A percentile compares a stretch with the other conserved stretches of the same genome.
Conservation (phyloP, 495 filamentous ascomycete species). For the Penicillium cosmopolitanum region DNA sequence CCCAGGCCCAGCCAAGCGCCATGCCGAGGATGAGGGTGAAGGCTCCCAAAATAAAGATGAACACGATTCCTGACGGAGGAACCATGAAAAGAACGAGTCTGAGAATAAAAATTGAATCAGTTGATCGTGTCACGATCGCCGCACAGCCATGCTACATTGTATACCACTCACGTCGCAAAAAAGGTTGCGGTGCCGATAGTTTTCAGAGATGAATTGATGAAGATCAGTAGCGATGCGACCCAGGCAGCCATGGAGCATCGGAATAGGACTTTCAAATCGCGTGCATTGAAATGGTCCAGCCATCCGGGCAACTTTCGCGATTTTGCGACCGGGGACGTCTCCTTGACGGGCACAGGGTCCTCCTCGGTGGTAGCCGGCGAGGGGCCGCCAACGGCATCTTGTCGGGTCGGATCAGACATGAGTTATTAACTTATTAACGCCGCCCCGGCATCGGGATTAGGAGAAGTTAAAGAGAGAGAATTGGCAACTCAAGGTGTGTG, state of each 20-base stretch:
- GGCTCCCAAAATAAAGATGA: conserved; percentile 40
- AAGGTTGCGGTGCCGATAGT: conserved; percentile 36
- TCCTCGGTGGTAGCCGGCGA: conserved; percentile 16
- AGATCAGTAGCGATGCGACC: conserved; percentile 46
- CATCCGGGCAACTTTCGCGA: conserved; percentile 35
- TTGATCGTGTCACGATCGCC: conserved; percentile 27
- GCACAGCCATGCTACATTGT: background rate
- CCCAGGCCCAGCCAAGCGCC: conserved; percentile 46
- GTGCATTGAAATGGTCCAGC: conserved; percentile 50
- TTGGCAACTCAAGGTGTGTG: too few relatives aligned
- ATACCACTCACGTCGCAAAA: conserved; percentile 32
- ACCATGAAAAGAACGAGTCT: conserved; percentile 42
- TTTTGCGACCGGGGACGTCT: conserved; percentile 6
- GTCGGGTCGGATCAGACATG: conserved; percentile 22
- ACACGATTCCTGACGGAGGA: conserved; percentile 43
- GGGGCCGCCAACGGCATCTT: conserved; percentile 9
- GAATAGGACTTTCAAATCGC: conserved; percentile 49
- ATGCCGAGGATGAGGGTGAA: conserved; percentile 42
- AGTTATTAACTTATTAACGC: background rate
- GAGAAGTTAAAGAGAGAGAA: background rate
- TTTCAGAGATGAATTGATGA: conserved; percentile 38
- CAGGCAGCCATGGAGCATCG: conserved; percentile 47
- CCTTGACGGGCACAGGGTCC: conserved; percentile 10
- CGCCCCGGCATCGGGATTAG: background rate
- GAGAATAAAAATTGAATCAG: background rate